phyloP scores from a whole-genome alignment of 345 rosid species.

The Punica granatum region DNA sequence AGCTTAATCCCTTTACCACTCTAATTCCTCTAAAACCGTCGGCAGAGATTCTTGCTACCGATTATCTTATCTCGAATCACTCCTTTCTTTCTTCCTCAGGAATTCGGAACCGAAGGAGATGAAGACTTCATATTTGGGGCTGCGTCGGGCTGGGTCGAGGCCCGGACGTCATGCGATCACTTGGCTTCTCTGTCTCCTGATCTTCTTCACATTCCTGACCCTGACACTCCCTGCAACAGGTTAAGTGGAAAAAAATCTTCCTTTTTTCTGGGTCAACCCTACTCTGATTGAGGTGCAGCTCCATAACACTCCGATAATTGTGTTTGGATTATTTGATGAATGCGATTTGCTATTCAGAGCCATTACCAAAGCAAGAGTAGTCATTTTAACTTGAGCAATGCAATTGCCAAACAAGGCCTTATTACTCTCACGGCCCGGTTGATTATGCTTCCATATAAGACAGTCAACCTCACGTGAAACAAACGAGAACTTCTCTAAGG shows the following conservation, averaged over 20 bases:
- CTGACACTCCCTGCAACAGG: constrained; percentile 67
- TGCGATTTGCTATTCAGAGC: neutral
- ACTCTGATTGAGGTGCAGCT: neutral
- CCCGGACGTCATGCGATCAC: constrained; percentile 72
- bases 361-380: neutral
- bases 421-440: neutral
- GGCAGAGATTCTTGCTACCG: neutral
- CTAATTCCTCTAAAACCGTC: neutral
- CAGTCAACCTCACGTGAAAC: neutral
- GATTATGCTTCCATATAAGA: neutral
- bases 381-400: neutral
- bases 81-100: neutral
- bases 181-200: constrained; percentile 54
- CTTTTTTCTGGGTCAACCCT: neutral
- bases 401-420: neutral
- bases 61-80: neutral
- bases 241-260: constrained; percentile 3
- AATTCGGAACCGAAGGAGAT: constrained; percentile 19
- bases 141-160: constrained; percentile 90
- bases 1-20: neutral
- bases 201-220: constrained; percentile 57
- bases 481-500: neutral
- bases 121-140: constrained; percentile 39
- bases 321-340: neutral
- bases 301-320: neutral